Evolutionary conservation across 345 rosid species (phyloP), one percentile per base, ranked within the genome.

Genomic region (Fremontodendron californicum): DNA sequence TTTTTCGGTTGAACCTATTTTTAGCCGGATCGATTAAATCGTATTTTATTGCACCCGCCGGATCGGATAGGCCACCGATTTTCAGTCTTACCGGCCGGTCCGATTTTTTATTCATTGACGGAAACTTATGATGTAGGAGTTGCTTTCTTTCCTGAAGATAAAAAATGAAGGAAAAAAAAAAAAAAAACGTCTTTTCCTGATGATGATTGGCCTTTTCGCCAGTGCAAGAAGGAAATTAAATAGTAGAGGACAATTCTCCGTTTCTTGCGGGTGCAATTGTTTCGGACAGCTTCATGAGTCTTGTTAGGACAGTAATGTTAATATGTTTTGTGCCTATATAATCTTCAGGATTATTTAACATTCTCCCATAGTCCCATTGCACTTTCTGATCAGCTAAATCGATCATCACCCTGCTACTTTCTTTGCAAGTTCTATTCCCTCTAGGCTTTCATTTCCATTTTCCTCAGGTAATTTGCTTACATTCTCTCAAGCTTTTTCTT

Each of bases 281-380:
- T 40, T 40, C 0, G 4, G 27, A 19, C 33, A 55, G 46, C 39
- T 55, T 58, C 37, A 33, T 46, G 66, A 77, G 35, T 35, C 25
- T 10, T 45, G 23, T 25, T 5, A n/a, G 48, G 2, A 75, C 46
- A 4, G 27, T 49, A n/a, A 8, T 6, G 15, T 31, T 7, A 42
- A n/a, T 11, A 7, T 40, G 9, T 60, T 3, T 25, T 58, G 9
- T 67, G 40, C 71, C 52, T 78, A 78, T 71, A 78, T 71, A 71
- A 48, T 33, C 76, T 71, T 78, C 52, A 37, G 16, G 10, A 37
- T 65, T 21, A 39, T 29, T 39, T 19, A 10, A n/a, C 27, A 39
- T 39, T 65, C 69, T n/a, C 16, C 11, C 43, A 64, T 35, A 37
- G 13, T 64, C 63, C 15, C 11, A 49, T 42, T 23, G 33, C 52